Evolutionary conservation across 2,329 filamentous ascomycete genomes (phyloP).

Genomic region (Trichophyton mentagrophytes): DNA sequence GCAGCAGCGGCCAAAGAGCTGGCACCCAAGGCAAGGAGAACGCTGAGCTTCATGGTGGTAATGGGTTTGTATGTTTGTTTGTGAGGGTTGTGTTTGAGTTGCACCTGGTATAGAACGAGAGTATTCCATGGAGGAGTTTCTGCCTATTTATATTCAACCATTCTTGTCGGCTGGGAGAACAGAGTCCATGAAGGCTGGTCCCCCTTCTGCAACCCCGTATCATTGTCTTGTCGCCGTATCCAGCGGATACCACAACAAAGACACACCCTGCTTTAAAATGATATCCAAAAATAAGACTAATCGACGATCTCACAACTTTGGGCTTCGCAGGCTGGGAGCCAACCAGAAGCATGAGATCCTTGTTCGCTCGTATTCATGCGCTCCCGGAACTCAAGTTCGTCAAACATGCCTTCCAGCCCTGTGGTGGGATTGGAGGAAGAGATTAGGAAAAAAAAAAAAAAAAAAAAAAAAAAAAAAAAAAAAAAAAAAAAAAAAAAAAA

Average conservation of each 20-base stretch:
- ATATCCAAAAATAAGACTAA: not conserved
- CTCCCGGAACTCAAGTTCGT: not conserved
- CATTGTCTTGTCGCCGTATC: not conserved
- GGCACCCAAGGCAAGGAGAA: slow-evolving; percentile 4
- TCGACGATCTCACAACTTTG: not conserved
- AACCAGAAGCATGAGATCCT: not conserved
- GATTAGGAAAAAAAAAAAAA: too few relatives aligned
- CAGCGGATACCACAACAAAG: not conserved
- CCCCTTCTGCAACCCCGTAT: not conserved
- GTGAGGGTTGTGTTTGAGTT: not conserved
- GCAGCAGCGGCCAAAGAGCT: slow-evolving; percentile 1
- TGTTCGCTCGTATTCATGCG: not conserved
- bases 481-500: too few relatives aligned
- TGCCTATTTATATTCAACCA: not conserved
- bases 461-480: too few relatives aligned
- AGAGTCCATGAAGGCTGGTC: not conserved
- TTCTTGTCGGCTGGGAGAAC: not conserved
- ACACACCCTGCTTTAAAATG: not conserved
- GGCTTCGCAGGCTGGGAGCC: not conserved
- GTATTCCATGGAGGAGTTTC: not conserved
- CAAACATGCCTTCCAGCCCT: not conserved
- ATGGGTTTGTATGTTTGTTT: not conserved
- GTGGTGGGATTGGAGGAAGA: not conserved
- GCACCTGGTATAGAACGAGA: not conserved
- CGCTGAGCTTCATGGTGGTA: slow-evolving; percentile 9